Conservation (phyloP, 2,329 filamentous ascomycete species). For the Pyrenochaeta sp. region DNA sequence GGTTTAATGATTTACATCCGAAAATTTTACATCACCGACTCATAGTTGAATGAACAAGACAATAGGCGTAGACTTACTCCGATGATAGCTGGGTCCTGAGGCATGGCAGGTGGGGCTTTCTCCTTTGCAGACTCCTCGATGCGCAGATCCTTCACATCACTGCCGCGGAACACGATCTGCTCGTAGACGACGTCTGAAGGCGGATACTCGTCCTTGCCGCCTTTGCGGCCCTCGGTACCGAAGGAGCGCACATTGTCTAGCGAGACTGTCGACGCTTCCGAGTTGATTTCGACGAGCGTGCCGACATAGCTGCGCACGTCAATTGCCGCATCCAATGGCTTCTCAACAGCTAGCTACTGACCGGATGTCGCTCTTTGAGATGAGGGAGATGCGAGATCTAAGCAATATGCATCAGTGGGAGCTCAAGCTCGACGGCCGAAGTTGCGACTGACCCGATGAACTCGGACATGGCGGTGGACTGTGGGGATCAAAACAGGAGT, state of each 20-base stretch:
- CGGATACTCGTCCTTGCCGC: conserved; percentile 81
- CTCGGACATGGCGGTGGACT: conserved; percentile 62
- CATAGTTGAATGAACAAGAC: conserved; percentile 15
- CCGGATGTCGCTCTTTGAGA: conserved; percentile 98
- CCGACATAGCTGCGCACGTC: conserved; percentile 80
- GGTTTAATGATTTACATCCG: conserved; percentile 93
- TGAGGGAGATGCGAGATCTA: conserved; percentile 93
- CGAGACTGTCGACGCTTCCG: conserved; percentile 94
- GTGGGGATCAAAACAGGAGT: conserved; percentile 36
- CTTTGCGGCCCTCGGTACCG: conserved; percentile 90
- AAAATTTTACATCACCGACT: conserved; percentile 87
- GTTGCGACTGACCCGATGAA: conserved; percentile 64
- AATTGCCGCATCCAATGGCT: conserved; percentile 24
- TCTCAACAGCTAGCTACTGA: conserved; percentile 58
- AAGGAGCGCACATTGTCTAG: conserved; percentile 95
- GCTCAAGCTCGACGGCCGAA: conserved; percentile 46
- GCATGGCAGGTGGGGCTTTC: conserved; percentile 78
- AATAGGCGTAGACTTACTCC: conserved; percentile 75
- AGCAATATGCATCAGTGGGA: conserved; percentile 44
- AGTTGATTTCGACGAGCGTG: conserved; percentile 96
- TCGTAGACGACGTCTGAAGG: conserved; percentile 92
- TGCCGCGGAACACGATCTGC: conserved; percentile 98
- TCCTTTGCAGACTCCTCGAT: conserved; percentile 83
- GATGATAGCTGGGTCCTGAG: conserved; percentile 95
- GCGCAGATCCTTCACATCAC: conserved; percentile 96